These are phyloP conservation scores for Psilocybe subaeruginosa DNA, from an alignment of 768 basidiomycete species.

Conservation along the genomic window DNA sequence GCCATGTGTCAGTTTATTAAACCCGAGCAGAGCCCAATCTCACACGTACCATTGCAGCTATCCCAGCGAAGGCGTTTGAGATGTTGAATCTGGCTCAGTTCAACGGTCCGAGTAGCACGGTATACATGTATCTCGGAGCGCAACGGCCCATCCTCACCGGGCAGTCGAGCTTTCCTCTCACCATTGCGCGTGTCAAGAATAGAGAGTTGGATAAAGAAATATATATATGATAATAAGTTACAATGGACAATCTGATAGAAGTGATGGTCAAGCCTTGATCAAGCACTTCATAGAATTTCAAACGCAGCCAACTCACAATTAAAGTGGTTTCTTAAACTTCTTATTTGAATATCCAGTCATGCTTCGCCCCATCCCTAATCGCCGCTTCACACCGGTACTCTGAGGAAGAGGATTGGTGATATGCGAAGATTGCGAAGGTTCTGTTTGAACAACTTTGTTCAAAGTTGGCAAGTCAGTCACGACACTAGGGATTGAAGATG, in stretches of 20 bases:
- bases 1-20: slow-evolving; percentile 4
- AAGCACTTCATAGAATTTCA: background rate
- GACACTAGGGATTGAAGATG: slow-evolving; percentile 8
- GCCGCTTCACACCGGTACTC: slow-evolving; percentile 46
- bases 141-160: background rate
- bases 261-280: background rate
- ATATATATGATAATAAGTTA: background rate
- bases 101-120: background rate
- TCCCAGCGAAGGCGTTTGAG: background rate
- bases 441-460: slow-evolving; percentile 8
- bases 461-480: slow-evolving; percentile 18
- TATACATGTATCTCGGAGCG: background rate
- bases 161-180: no score
- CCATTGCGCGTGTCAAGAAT: background rate
- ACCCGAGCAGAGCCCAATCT: background rate
- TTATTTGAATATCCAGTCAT: slow-evolving; percentile 62
- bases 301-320: slow-evolving; percentile 6
- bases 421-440: slow-evolving; percentile 10
- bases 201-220: background rate
- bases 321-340: slow-evolving; percentile 65
- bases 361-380: slow-evolving; percentile 64
- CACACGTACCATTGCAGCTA: background rate
- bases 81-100: background rate
- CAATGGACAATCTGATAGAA: background rate
- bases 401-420: slow-evolving; percentile 9